Percentiles rank a stretch among this genome's conserved stretches.
phyloP scores from a whole-genome alignment of 2,329 filamentous ascomycete species.

The Gaeumannomyces tritici region DNA sequence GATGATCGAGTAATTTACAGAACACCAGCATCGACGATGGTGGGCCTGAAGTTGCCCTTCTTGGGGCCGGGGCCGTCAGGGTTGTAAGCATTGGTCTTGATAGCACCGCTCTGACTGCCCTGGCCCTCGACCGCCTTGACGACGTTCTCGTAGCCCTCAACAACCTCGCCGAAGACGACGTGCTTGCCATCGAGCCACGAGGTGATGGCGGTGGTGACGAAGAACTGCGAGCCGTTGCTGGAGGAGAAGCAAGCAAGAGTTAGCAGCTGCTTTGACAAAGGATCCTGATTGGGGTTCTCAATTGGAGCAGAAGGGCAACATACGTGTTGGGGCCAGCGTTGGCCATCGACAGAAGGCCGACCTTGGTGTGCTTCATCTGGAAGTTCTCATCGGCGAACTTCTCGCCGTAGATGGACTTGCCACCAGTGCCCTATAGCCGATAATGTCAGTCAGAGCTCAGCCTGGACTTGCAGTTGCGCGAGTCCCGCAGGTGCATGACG shows the following conservation, averaged over 20 bases:
- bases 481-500: neutral
- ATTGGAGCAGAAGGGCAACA: conserved; percentile 17
- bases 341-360: conserved; percentile 86
- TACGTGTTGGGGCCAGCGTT: conserved; percentile 92
- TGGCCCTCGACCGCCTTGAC: conserved; percentile 54
- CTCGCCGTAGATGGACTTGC: conserved; percentile 90
- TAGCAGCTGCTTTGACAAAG: neutral
- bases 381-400: conserved; percentile 96
- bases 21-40: conserved; percentile 10
- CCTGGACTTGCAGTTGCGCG: neutral
- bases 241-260: conserved; percentile 21
- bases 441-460: conserved; percentile 1
- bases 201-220: conserved; percentile 87
- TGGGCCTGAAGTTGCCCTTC: conserved; percentile 6
- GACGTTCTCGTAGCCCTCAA: conserved; percentile 28
- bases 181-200: conserved; percentile 77
- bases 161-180: conserved; percentile 75
- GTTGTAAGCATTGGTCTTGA: conserved; percentile 36
- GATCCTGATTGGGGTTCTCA: neutral
- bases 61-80: conserved; percentile 40
- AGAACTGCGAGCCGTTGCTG: conserved; percentile 98
- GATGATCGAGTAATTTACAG: conserved; percentile 5
- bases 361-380: conserved; percentile 58
- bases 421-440: conserved; percentile 66
- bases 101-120: conserved; percentile 42